Percentiles rank a stretch among this genome's conserved stretches.
Evolutionary conservation across 768 basidiomycete species (phyloP).

Genomic region (Roridomyces roridus): DNA sequence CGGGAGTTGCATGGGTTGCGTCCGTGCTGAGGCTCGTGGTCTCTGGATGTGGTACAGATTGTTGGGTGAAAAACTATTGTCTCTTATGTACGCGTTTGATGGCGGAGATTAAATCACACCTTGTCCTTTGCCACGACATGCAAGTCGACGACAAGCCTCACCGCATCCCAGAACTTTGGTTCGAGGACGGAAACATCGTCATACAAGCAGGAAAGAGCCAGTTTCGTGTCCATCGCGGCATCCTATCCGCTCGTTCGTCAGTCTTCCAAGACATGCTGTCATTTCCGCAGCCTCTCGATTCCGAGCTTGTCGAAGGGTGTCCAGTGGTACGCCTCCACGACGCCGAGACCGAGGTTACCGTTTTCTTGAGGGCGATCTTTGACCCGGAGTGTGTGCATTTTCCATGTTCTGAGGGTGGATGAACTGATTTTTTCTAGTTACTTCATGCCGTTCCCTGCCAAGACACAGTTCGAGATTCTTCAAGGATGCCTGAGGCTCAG

Average conservation of each 20-base stretch:
- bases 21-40: too few relatives aligned
- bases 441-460: not conserved
- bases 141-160: not conserved
- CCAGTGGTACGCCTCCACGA: conserved; percentile 22
- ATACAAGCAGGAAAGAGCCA: conserved; percentile 15
- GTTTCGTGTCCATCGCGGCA: conserved; percentile 21
- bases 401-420: not conserved
- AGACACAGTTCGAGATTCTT: not conserved
- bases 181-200: conserved; percentile 26
- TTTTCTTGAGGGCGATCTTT: conserved; percentile 12
- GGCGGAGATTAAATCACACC: too few relatives aligned
- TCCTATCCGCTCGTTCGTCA: not conserved
- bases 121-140: not conserved
- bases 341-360: conserved; percentile 4
- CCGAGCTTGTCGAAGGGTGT: conserved; percentile 20
- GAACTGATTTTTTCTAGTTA: not conserved
- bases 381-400: not conserved
- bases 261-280: conserved; percentile 14
- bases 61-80: too few relatives aligned
- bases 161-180: conserved; percentile 17
- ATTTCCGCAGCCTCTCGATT: conserved; percentile 8
- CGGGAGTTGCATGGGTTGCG: too few relatives aligned
- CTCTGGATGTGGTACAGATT: too few relatives aligned
- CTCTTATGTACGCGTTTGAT: too few relatives aligned
- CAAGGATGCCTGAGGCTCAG: not conserved